Evolutionary conservation across 305 asterid genomes (phyloP).

Genomic region (Fraxinus albicans): DNA sequence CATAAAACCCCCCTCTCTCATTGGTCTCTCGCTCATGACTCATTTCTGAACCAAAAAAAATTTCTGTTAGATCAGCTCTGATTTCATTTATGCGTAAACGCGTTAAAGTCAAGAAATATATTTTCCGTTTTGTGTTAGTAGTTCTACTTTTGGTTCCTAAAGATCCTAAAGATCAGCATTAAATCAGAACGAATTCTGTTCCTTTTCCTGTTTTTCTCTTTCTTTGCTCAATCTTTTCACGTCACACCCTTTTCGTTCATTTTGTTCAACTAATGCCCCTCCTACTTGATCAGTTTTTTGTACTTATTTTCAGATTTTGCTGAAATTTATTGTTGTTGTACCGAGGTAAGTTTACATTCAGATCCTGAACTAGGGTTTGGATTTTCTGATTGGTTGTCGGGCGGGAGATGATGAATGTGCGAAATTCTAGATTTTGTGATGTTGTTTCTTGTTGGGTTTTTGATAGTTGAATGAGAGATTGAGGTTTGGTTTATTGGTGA

Average conservation of each 20-base stretch:
- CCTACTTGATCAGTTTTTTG: neutral
- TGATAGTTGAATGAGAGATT: neutral
- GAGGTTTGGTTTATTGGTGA: slow-evolving; percentile 13
- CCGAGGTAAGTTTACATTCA: neutral
- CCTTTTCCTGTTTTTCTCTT: slow-evolving; percentile 11
- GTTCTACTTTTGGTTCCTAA: slow-evolving; percentile 11
- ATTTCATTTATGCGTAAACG: neutral
- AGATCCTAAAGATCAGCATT: slow-evolving; percentile 20
- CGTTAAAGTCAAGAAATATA: neutral
- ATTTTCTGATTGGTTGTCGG: neutral
- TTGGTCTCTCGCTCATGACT: neutral
- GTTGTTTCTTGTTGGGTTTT: neutral
- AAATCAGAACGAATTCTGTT: slow-evolving; percentile 24
- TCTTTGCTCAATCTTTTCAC: slow-evolving; percentile 13
- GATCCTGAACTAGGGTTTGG: slow-evolving; percentile 25
- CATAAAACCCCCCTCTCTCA: neutral
- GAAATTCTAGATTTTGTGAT: neutral
- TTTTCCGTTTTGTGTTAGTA: neutral
- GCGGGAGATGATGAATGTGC: neutral
- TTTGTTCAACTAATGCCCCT: slow-evolving; percentile 7
- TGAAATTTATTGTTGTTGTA: neutral
- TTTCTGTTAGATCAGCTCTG: neutral
- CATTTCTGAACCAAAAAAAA: neutral
- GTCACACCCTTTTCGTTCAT: neutral
- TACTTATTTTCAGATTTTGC: slow-evolving; percentile 12